phyloP scores from a whole-genome alignment of 2,329 filamentous ascomycete species.

The Cercospora sesami region DNA sequence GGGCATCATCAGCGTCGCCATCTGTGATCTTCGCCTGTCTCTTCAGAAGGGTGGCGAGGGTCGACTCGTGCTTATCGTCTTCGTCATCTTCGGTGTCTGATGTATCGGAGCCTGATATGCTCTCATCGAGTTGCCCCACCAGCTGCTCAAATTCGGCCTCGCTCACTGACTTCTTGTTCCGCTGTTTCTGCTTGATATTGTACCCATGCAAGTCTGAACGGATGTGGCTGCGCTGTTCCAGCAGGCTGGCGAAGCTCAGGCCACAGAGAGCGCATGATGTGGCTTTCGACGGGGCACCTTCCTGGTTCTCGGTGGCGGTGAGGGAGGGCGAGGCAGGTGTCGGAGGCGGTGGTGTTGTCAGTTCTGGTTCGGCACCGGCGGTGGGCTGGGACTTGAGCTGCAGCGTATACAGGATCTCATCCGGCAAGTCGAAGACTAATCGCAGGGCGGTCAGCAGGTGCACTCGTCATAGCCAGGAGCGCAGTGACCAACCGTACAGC shows the following conservation, averaged over 20 bases:
- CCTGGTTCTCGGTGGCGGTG: slow-evolving; percentile 38
- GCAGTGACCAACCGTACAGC: slow-evolving; percentile 49
- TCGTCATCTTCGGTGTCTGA: slow-evolving; percentile 65
- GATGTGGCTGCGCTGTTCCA: slow-evolving; percentile 81
- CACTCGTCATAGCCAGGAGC: not conserved
- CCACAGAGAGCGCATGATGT: slow-evolving; percentile 81
- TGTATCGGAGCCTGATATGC: slow-evolving; percentile 76
- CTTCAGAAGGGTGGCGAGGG: slow-evolving; percentile 74
- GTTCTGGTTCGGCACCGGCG: slow-evolving; percentile 28
- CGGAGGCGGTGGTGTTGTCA: slow-evolving; percentile 29
- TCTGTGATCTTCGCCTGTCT: slow-evolving; percentile 75
- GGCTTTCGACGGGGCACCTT: slow-evolving; percentile 54
- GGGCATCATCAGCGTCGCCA: slow-evolving; percentile 51
- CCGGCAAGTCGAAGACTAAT: slow-evolving; percentile 78
- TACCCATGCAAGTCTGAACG: slow-evolving; percentile 91
- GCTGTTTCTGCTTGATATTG: slow-evolving; percentile 88
- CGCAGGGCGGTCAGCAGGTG: slow-evolving; percentile 10
- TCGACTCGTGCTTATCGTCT: slow-evolving; percentile 68
- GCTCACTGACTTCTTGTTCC: slow-evolving; percentile 68
- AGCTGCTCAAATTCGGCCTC: slow-evolving; percentile 86
- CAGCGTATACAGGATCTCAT: slow-evolving; percentile 69
- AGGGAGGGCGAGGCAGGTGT: slow-evolving; percentile 6
- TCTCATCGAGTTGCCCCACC: slow-evolving; percentile 83
- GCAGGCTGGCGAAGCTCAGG: slow-evolving; percentile 67
- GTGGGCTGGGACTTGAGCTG: slow-evolving; percentile 56